A percentile compares a stretch with the other conserved stretches of the same genome.
phyloP scores from a whole-genome alignment of 495 filamentous ascomycete species.

The Penicillium cataractarum region DNA sequence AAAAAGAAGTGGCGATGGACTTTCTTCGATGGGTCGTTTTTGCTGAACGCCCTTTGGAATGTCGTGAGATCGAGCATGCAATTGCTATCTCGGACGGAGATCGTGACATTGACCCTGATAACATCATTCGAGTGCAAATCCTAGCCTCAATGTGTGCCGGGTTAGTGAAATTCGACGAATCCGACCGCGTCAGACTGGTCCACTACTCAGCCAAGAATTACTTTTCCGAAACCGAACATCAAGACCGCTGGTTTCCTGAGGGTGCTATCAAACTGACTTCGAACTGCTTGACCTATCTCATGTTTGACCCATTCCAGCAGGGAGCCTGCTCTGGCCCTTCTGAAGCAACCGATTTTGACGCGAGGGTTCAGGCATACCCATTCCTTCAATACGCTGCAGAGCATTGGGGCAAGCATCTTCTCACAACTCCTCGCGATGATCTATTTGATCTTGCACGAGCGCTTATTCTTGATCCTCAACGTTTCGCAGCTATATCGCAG shows the following conservation, averaged over 20 bases:
- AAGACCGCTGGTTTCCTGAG: constrained; percentile 10
- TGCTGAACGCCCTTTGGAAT: constrained; percentile 7
- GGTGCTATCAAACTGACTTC: constrained; percentile 4
- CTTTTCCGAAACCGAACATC: constrained; percentile 1
- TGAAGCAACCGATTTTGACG: constrained; percentile 7
- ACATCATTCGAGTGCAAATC: constrained; percentile 8
- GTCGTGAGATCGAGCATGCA: constrained; percentile 10
- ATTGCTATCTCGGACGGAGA: not conserved
- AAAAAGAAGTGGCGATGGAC: constrained; percentile 4
- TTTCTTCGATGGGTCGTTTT: constrained; percentile 8
- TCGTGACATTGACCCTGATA: constrained; percentile 6
- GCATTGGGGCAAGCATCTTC: constrained; percentile 12
- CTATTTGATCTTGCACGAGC: constrained; percentile 1
- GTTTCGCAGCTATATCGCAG: constrained; percentile 4
- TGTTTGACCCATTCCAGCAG: constrained; percentile 5
- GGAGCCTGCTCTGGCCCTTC: constrained; percentile 3
- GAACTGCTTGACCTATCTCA: constrained; percentile 5
- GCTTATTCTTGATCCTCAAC: not conserved
- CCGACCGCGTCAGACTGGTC: constrained; percentile 5
- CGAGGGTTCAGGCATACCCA: not conserved
- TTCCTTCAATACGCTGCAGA: constrained; percentile 4
- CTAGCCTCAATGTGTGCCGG: constrained; percentile 10
- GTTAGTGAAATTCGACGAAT: constrained; percentile 9
- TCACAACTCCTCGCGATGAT: not conserved
- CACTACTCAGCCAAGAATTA: constrained; percentile 13